A percentile compares a stretch with the other conserved stretches of the same genome.
Evolutionary conservation across 148 eudicot species (phyloP).

Genomic region (Limonium bicolor): DNA sequence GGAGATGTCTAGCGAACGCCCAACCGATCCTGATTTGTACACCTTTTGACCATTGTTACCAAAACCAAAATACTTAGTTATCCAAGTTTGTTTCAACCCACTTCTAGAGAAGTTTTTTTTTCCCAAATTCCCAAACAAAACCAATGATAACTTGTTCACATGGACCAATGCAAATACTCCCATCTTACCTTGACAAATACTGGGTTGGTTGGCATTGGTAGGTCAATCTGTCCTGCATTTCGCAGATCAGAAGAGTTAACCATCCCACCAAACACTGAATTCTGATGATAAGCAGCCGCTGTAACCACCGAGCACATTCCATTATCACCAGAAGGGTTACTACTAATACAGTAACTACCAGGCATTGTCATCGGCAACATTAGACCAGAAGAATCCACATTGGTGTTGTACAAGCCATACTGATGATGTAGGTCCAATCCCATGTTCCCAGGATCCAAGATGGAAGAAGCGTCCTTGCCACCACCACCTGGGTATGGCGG

Average conservation of each 20-base stretch:
- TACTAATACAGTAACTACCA: conserved; percentile 24
- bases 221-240: conserved; percentile 57
- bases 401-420: conserved; percentile 44
- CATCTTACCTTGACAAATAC: conserved; percentile 82
- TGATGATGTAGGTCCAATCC: conserved; percentile 62
- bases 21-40: conserved; percentile 83
- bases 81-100: neutral
- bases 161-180: no score
- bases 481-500: conserved; percentile 72
- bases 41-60: conserved; percentile 35
- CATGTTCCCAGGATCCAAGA: conserved; percentile 44
- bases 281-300: conserved; percentile 60
- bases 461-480: conserved; percentile 49
- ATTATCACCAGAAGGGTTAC: conserved; percentile 28
- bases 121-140: no score
- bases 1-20: conserved; percentile 88
- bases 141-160: no score
- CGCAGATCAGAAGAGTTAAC: conserved; percentile 76
- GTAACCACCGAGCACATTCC: conserved; percentile 55
- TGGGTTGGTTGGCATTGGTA: conserved; percentile 27
- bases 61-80: neutral
- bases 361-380: conserved; percentile 75
- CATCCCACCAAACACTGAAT: conserved; percentile 44
- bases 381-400: conserved; percentile 69
- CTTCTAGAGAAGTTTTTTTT: no score